These are phyloP conservation scores for Keithomyces neogunnii DNA, from an alignment of 2,329 filamentous ascomycete species.

Conservation along the genomic window DNA sequence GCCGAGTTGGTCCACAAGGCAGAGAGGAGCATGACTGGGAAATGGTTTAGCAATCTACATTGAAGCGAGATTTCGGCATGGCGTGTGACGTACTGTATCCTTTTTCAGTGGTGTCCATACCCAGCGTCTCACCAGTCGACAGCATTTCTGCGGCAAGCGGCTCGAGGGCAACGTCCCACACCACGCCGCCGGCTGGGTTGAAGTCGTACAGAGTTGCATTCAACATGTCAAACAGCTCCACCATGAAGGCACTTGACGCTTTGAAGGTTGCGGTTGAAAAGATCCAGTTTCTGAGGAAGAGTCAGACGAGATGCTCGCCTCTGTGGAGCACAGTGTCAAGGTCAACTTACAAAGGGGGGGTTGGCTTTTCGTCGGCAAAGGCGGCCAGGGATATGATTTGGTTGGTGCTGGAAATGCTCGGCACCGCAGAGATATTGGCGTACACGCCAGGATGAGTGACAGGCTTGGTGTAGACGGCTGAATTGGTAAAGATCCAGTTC, in stretches of 20 bases:
- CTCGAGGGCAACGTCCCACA: conserved; percentile 1
- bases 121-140: not conserved
- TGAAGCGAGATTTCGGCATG: no score
- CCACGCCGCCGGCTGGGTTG: not conserved
- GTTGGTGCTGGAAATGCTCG: not conserved
- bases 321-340: not conserved
- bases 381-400: not conserved
- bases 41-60: not conserved
- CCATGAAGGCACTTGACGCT: not conserved
- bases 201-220: not conserved
- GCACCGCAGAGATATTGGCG: not conserved
- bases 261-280: conserved; percentile 1
- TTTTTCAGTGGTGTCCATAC: not conserved
- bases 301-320: no score
- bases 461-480: conserved; percentile 1
- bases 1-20: not conserved
- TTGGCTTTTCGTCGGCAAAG: not conserved
- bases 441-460: not conserved
- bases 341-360: not conserved
- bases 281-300: not conserved
- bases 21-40: not conserved
- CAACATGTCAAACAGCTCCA: not conserved
- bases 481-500: not conserved
- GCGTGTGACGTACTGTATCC: not conserved
- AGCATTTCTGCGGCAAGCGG: conserved; percentile 2